Percentiles rank a stretch among this genome's conserved stretches.
Conservation (phyloP, 139 green algal species). For the Chlorella sp. region DNA sequence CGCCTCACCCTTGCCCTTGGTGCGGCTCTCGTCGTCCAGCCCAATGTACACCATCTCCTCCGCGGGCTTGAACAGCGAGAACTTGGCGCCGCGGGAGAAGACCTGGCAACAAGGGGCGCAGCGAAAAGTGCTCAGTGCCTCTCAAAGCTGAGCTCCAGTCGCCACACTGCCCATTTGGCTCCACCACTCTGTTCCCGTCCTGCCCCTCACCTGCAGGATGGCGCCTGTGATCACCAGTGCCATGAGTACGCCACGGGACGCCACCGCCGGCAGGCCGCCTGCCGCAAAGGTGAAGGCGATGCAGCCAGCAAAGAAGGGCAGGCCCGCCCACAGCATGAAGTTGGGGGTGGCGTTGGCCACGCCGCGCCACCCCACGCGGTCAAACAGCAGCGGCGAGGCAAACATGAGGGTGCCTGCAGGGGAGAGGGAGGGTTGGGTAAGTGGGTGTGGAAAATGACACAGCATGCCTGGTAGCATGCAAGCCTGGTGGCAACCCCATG, state of each 20-base stretch:
- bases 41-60: constrained; percentile 95
- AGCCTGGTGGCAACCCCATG: no score
- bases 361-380: constrained; percentile 77
- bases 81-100: constrained; percentile 88
- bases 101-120: no score
- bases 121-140: no score
- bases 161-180: no score
- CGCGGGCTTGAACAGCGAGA: constrained; percentile 94
- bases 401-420: constrained; percentile 77
- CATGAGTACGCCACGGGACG: constrained; percentile 10
- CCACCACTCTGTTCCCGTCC: no score
- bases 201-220: constrained; percentile 63
- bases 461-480: no score
- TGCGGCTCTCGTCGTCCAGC: constrained; percentile 79
- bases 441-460: no score
- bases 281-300: constrained; percentile 62
- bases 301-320: constrained; percentile 84
- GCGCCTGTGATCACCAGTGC: constrained; percentile 74
- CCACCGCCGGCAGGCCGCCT: neutral
- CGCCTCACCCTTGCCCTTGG: constrained; percentile 63
- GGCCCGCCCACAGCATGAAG: constrained; percentile 63
- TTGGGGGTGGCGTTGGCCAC: constrained; percentile 81
- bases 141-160: no score
- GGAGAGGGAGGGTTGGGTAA: neutral
- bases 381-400: constrained; percentile 87